These are phyloP conservation scores for Colletotrichum simmondsii DNA, from an alignment of 2,329 filamentous ascomycete species.

Conservation along the genomic window DNA sequence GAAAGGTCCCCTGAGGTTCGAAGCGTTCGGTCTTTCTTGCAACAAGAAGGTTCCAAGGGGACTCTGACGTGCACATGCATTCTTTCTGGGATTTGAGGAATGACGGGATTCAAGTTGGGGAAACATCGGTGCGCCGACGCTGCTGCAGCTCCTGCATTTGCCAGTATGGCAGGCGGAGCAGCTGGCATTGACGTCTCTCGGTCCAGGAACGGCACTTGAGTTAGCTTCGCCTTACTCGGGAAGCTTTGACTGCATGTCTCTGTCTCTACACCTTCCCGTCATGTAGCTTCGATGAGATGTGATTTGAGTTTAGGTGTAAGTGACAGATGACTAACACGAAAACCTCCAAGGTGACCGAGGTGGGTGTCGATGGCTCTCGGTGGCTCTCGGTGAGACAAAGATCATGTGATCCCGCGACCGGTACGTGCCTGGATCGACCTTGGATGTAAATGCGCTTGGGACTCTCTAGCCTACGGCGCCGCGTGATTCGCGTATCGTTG, in stretches of 20 bases:
- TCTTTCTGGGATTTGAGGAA: background rate
- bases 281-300: background rate
- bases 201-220: background rate
- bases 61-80: slow-evolving; percentile 28
- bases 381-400: background rate
- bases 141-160: background rate
- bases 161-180: background rate
- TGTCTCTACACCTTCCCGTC: background rate
- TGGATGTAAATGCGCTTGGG: slow-evolving; percentile 17
- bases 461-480: slow-evolving; percentile 6
- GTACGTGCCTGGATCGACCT: slow-evolving; percentile 14
- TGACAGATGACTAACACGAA: background rate
- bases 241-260: background rate
- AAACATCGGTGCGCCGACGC: slow-evolving; percentile 5
- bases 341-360: background rate
- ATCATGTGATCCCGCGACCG: slow-evolving; percentile 22
- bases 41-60: slow-evolving; percentile 21
- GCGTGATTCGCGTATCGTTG: slow-evolving; percentile 14
- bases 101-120: background rate
- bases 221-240: slow-evolving; percentile 8
- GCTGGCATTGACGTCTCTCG: background rate
- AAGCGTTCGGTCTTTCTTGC: slow-evolving; percentile 23
- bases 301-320: background rate
- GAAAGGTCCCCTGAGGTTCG: slow-evolving; percentile 32
- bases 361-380: background rate